phyloP scores from a whole-genome alignment of 73 alveolate species.

The Paramecium pentaurelia region DNA sequence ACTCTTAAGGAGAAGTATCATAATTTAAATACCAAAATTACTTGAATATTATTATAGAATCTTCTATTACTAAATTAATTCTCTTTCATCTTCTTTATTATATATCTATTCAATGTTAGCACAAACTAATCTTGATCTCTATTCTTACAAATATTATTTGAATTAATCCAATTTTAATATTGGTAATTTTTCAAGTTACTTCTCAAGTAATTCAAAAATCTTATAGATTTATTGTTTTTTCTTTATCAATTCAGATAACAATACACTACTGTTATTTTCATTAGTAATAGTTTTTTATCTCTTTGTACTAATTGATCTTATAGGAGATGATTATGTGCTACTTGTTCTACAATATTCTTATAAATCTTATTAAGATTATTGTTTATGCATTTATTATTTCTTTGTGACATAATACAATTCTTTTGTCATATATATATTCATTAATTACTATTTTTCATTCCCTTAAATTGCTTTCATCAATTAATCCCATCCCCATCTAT shows the following conservation, averaged over 20 bases:
- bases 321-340: background rate
- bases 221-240: background rate
- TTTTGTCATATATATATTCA: background rate
- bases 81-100: conserved; percentile 3
- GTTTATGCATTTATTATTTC: background rate
- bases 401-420: background rate
- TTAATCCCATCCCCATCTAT: conserved; percentile 27
- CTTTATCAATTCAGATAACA: background rate
- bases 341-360: background rate
- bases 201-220: background rate
- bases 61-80: background rate
- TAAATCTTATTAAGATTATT: background rate
- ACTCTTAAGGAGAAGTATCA: background rate
- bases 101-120: background rate
- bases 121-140: background rate
- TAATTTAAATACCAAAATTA: background rate
- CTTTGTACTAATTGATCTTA: background rate
- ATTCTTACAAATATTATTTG: background rate
- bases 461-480: background rate
- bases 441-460: background rate
- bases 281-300: background rate
- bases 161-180: background rate
- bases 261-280: background rate
- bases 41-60: background rate
- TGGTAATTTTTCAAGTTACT: background rate